Base-by-base conservation (phyloP, 352 stramenopile genomes). In the Hyaloperonospora brassicae region DNA sequence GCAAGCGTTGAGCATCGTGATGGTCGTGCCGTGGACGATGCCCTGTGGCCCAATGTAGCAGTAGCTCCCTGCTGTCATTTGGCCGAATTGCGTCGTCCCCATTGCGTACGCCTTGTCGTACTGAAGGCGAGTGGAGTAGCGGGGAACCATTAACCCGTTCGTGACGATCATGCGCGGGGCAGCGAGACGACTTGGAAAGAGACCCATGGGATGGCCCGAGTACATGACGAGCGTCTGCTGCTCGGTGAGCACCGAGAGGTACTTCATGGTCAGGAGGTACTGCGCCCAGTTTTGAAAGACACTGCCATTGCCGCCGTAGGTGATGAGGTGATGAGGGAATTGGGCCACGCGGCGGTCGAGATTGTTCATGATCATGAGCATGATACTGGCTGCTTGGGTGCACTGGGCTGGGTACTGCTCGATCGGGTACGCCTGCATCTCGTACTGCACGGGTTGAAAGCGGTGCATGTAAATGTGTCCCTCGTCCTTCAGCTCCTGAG, bases 1-100 rank as follows among this genome's bases (percentile, higher is more conserved):
- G n/a, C 70, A 79, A 14, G 86, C 86, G 52, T 95, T 95, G 36
- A 95, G 72, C 21, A 95, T 75, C 0, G 86, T 95, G 62, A 95
- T 95, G 38, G 86, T 94, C 17, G 86, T 95, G 51, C 86, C 86
- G 66, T 95, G 86, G 23, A 95, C 86, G 53, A 95, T 95, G n/a
- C 86, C 86, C 56, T 95, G 86, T 4, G 86, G 86, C 9, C 86
- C 86, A 47, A 95, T 95, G 34, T 39, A 7, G 34, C 34, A 39
- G 12, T 39, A 39, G 34, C 34, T 39, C 34, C 34, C 34, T 12
- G 34, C 34, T 12, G 86, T 95, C 86, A 94, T 95, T 62, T 95
- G 86, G 14, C 86, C 86, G 58, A 93, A 95, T 63, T 89, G 75
- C 39, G 80, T 88, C 51, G 87, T 87, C 55, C 84, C 86, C 65